Base-by-base conservation (phyloP, 257 asterid genomes). In the Echium plantagineum region DNA sequence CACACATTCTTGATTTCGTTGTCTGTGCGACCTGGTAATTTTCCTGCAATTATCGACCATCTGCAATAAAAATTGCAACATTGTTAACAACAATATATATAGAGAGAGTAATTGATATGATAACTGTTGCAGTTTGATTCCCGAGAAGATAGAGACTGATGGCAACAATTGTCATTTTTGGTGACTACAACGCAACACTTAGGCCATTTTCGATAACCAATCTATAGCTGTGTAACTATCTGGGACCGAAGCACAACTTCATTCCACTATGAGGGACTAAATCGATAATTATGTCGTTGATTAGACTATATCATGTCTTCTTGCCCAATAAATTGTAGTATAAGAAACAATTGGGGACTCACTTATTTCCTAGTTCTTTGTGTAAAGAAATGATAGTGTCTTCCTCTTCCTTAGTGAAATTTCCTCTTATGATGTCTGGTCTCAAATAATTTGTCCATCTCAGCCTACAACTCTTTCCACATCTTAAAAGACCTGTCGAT, bases 1-100 rank as follows among this genome's bases (percentile, higher is more conserved):
- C 80, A 75, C 35, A 75, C 57, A 7, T 71, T 71, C 66, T 75
- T 75, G 3, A 75, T 75, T 58, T 75, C 80, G 22, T 75, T 75
- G 46, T 75, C 80, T 0, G 80, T 75, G 19, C 80, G 65, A 30
- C 77, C 74, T 0, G 80, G 58, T 55, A 75, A 68, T 49, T 20
- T 71, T 54, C 72, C 52, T 6, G 80, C 77, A 30, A 75, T 75
- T 19, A 60, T 60, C 6, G 80, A 75, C 80, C 80, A 75, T 47
- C 80, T 75, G 62, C 12, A 35, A 35, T 13, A 35, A 3, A 3
- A 35, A 35, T 3, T 35, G 46, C 13, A 7, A 46, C 19, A 22
- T 31, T 3, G 42, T 35, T 35, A 35, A 35, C 46, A 48, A 3
- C 5, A 19, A 55, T 16, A 9, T 5, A 3, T 32, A 32, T n/a